Percentiles rank a stretch among this genome's conserved stretches.
Conservation (phyloP, 208 protist genomes). For the Acanthamoeba sp. region DNA sequence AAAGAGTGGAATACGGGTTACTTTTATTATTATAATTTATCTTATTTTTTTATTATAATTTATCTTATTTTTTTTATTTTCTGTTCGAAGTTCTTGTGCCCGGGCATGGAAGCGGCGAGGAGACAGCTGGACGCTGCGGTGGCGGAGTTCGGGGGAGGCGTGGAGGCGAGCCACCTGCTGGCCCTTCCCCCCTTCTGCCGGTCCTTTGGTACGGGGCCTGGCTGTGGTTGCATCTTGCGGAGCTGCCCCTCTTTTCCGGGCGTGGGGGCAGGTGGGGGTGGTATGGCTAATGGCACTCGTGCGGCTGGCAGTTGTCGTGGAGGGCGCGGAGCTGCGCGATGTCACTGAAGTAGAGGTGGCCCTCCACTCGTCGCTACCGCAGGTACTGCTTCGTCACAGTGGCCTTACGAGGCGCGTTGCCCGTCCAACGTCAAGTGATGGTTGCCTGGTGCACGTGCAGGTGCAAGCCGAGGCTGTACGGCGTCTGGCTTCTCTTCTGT, state of each 20-base stretch:
- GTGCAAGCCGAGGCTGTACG: neutral
- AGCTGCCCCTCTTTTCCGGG: neutral
- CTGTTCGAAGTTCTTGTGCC: neutral
- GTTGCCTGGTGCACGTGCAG: neutral
- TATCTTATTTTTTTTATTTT: neutral
- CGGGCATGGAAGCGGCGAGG: neutral
- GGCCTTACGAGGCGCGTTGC: neutral
- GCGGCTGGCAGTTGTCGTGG: neutral
- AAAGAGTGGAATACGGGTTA: too few species aligned
- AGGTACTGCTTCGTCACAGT: neutral
- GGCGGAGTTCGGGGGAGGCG: neutral
- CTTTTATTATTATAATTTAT: too few species aligned
- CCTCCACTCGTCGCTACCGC: neutral
- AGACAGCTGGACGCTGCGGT: neutral
- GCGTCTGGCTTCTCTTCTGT: neutral
- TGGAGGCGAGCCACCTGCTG: neutral
- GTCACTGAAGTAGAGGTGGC: neutral
- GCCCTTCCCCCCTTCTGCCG: neutral
- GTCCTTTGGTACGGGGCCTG: neutral
- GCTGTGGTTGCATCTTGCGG: too few species aligned
- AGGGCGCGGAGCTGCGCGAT: neutral
- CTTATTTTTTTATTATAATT: neutral
- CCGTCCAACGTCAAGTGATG: too few species aligned
- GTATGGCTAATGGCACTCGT: neutral
- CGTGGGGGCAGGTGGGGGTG: neutral